Evolutionary conservation across 768 basidiomycete genomes (phyloP).

Genomic region (Galerina marginata): DNA sequence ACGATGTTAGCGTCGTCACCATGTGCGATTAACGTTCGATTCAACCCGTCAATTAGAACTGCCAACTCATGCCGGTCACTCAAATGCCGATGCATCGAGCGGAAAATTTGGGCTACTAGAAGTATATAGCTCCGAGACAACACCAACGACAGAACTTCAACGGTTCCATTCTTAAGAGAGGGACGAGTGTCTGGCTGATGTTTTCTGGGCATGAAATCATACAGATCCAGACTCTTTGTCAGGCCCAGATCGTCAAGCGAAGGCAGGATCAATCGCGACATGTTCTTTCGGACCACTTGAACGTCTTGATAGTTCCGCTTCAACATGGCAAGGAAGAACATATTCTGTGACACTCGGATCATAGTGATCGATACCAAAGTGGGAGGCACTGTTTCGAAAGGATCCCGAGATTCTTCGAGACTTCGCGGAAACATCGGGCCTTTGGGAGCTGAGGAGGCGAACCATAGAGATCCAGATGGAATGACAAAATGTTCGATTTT

Average conservation of each 20-base stretch:
- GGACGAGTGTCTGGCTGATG: constrained; percentile 14
- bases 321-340: constrained; percentile 67
- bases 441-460: constrained; percentile 55
- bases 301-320: constrained; percentile 72
- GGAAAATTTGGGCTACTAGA: constrained; percentile 71
- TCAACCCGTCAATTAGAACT: constrained; percentile 70
- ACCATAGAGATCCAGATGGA: constrained; percentile 77
- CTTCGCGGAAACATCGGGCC: constrained; percentile 67
- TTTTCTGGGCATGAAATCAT: constrained; percentile 53
- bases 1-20: constrained; percentile 80
- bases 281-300: constrained; percentile 66
- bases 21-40: constrained; percentile 69
- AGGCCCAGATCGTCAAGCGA: constrained; percentile 35
- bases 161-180: constrained; percentile 17
- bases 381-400: constrained; percentile 43
- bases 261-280: constrained; percentile 66
- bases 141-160: constrained; percentile 59
- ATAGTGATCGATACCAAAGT: constrained; percentile 60
- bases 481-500: constrained; percentile 73
- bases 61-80: constrained; percentile 73
- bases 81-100: constrained; percentile 72
- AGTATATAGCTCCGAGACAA: constrained; percentile 73
- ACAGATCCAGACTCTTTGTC: constrained; percentile 42
- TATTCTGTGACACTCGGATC: constrained; percentile 74
- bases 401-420: constrained; percentile 39